Conservation (phyloP, 1,284 basidiomycete species). For the Malassezia obtusa region DNA sequence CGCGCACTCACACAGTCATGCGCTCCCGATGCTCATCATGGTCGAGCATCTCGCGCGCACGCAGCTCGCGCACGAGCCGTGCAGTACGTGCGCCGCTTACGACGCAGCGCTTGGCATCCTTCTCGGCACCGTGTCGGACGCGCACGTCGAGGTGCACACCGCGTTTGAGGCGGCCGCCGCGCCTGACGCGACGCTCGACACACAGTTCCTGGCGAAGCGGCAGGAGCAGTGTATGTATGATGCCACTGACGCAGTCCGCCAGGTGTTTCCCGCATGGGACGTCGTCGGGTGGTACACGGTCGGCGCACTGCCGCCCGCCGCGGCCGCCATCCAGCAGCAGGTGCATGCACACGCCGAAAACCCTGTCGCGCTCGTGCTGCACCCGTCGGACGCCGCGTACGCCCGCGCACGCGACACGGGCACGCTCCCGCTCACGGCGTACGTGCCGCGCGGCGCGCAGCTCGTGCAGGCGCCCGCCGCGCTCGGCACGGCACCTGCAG, state of each 20-base stretch:
- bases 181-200: not conserved
- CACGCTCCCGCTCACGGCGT: not conserved
- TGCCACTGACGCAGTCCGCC: conserved; percentile 1
- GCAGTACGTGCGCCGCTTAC: not conserved
- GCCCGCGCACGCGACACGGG: not conserved
- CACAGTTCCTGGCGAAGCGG: not conserved
- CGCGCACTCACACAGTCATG: conserved; percentile 14
- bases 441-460: not conserved
- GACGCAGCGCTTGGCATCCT: conserved; percentile 7
- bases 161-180: conserved; percentile 3
- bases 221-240: conserved; percentile 2
- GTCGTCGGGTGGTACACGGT: conserved; percentile 12
- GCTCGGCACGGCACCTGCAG: conserved; percentile 54
- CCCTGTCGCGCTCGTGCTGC: conserved; percentile 2
- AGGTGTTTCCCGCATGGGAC: conserved; percentile 9
- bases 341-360: not conserved
- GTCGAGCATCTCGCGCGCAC: conserved; percentile 5
- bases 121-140: not conserved
- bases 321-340: not conserved
- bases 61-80: not conserved
- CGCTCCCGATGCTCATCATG: conserved; percentile 4
- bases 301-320: not conserved
- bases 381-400: not conserved
- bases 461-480: not conserved
- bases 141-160: not conserved